Conservation (phyloP, 345 rosid genomes). For the Populus nigra region DNA sequence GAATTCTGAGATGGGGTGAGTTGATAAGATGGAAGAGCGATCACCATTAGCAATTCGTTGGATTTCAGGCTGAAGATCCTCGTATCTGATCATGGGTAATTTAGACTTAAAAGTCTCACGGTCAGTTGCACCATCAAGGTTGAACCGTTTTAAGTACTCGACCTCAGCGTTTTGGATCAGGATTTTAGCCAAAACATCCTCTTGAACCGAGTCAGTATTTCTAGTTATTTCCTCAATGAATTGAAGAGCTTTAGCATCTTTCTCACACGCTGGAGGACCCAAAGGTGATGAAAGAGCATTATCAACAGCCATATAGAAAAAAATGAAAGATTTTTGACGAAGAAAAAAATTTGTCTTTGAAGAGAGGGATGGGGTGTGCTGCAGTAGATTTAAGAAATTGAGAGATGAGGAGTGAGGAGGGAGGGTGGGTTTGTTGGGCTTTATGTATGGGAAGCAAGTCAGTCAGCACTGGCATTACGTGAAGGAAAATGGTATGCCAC, state of each 20-base stretch:
- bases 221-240: conserved; percentile 67
- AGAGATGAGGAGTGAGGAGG: conserved; percentile 2
- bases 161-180: conserved; percentile 51
- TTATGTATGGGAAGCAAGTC: conserved; percentile 42
- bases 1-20: conserved; percentile 71
- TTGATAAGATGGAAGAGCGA: conserved; percentile 61
- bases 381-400: not conserved
- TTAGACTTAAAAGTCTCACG: conserved; percentile 52
- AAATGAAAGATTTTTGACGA: not conserved
- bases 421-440: conserved; percentile 14
- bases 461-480: not conserved
- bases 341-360: not conserved
- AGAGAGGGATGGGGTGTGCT: not conserved
- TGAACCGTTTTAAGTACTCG: conserved; percentile 57
- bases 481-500: conserved; percentile 28
- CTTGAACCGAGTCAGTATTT: conserved; percentile 54
- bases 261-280: conserved; percentile 46
- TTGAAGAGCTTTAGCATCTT: conserved; percentile 55
- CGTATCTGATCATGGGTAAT: conserved; percentile 63
- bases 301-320: conserved; percentile 47
- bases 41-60: conserved; percentile 78
- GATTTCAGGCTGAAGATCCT: conserved; percentile 67
- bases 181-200: conserved; percentile 51
- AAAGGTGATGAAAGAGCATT: conserved; percentile 42
- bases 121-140: conserved; percentile 53